phyloP scores from a whole-genome alignment of 2,329 filamentous ascomycete species.

The Mollisiaceae sp. region DNA sequence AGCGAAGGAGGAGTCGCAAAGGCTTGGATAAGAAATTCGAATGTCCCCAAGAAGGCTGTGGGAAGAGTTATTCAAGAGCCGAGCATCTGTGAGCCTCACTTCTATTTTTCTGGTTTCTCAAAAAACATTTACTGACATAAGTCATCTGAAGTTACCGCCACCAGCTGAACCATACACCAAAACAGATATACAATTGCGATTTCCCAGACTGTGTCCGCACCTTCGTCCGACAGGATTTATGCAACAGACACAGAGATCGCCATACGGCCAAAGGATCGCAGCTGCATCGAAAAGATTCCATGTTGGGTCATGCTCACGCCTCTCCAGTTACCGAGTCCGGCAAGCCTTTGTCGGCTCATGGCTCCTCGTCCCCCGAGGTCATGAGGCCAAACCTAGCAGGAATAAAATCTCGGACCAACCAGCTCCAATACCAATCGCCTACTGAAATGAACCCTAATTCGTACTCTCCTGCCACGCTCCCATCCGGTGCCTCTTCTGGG shows the following conservation, averaged over 20 bases:
- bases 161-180: conserved; percentile 93
- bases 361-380: conserved; percentile 41
- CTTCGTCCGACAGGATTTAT: conserved; percentile 92
- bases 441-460: conserved; percentile 37
- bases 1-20: conserved; percentile 75
- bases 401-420: conserved; percentile 36
- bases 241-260: conserved; percentile 81
- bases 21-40: conserved; percentile 82
- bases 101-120: neutral
- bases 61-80: conserved; percentile 94
- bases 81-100: conserved; percentile 78
- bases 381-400: conserved; percentile 36
- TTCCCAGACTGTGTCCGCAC: conserved; percentile 88
- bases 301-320: conserved; percentile 55
- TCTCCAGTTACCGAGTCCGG: conserved; percentile 42
- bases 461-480: conserved; percentile 40
- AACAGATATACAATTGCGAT: conserved; percentile 93
- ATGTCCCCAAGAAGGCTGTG: conserved; percentile 85
- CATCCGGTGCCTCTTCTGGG: conserved; percentile 30
- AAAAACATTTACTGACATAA: conserved; percentile 22
- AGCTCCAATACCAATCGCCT: conserved; percentile 42
- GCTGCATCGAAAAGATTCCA: conserved; percentile 73
- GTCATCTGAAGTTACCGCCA: conserved; percentile 70
- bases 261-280: conserved; percentile 81
- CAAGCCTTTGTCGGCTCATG: conserved; percentile 34